Conservation (phyloP, 2,329 filamentous ascomycete genomes). For the Fusarium nurragi region DNA sequence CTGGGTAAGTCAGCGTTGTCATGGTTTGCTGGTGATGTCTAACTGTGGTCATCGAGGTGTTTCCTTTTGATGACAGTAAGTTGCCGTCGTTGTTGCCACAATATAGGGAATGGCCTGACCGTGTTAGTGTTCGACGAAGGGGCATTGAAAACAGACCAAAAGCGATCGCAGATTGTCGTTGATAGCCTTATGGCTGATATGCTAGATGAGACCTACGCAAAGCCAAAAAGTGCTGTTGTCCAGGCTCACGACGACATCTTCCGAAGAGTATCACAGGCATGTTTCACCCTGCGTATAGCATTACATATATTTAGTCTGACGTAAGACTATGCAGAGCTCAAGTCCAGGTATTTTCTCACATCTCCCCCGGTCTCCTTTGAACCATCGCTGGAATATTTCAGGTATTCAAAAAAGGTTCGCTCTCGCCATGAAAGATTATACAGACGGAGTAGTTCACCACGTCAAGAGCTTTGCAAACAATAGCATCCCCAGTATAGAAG, state of each 20-base stretch:
- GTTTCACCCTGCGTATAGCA: fast-evolving
- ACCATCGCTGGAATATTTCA: too few species aligned
- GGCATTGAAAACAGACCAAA: slow-evolving; percentile 5
- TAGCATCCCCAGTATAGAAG: neutral
- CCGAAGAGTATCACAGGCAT: slow-evolving; percentile 2
- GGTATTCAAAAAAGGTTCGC: slow-evolving; percentile 3
- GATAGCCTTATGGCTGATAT: slow-evolving; percentile 24
- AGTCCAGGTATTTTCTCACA: neutral
- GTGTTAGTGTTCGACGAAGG: slow-evolving; percentile 8
- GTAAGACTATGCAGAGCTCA: neutral
- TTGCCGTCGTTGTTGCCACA: fast-evolving
- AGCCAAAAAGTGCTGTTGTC: slow-evolving; percentile 9
- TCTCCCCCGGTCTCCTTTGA: too few species aligned
- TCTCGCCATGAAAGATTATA: slow-evolving; percentile 12
- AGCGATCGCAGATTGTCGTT: neutral
- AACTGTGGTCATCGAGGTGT: neutral
- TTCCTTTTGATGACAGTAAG: slow-evolving; percentile 22
- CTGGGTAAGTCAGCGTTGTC: neutral
- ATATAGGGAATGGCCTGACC: neutral
- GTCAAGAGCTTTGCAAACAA: slow-evolving; percentile 12
- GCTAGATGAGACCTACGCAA: neutral
- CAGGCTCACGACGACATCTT: slow-evolving; percentile 20
- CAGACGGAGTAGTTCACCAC: slow-evolving; percentile 18
- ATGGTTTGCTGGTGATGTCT: neutral
- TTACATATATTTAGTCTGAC: fast-evolving